These are phyloP conservation scores for Candida ponderosae DNA, from an alignment of 805 yeast species.

Conservation along the genomic window DNA sequence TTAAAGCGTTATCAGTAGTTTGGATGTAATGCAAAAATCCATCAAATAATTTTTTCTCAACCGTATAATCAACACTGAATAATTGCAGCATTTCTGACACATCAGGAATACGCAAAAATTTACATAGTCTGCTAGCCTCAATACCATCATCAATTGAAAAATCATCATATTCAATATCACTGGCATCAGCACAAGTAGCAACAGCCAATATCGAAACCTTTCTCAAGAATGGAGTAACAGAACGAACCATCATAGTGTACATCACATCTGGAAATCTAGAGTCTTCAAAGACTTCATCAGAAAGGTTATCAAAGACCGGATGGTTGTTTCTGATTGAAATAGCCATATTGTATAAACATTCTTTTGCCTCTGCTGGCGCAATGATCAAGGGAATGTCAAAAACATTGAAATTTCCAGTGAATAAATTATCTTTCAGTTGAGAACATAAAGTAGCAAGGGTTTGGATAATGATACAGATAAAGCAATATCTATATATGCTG, in stretches of 20 bases:
- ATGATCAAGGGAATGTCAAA: slow-evolving; percentile 26
- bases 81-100: slow-evolving; percentile 18
- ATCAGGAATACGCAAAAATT: slow-evolving; percentile 38
- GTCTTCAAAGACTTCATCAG: slow-evolving; percentile 18
- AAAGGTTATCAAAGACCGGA: slow-evolving; percentile 19
- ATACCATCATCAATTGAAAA: slow-evolving; percentile 17
- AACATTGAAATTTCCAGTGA: slow-evolving; percentile 19
- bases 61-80: slow-evolving; percentile 7
- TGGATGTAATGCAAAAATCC: slow-evolving; percentile 12
- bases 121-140: slow-evolving; percentile 51
- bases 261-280: slow-evolving; percentile 29
- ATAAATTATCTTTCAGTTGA: slow-evolving; percentile 19
- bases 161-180: slow-evolving; percentile 21
- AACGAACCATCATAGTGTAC: slow-evolving; percentile 46
- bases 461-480: slow-evolving; percentile 46
- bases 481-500: slow-evolving; percentile 40
- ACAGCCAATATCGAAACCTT: slow-evolving; percentile 49
- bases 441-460: slow-evolving; percentile 17
- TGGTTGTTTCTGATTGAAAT: slow-evolving; percentile 17
- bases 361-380: slow-evolving; percentile 5
- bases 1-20: slow-evolving; percentile 14
- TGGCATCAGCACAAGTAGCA: slow-evolving; percentile 42
- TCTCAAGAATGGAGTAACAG: slow-evolving; percentile 59
- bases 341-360: slow-evolving; percentile 4
- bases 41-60: slow-evolving; percentile 18